These are phyloP conservation scores for Aspergillus wentii DNA, from an alignment of 495 filamentous ascomycete species.

Conservation along the genomic window DNA sequence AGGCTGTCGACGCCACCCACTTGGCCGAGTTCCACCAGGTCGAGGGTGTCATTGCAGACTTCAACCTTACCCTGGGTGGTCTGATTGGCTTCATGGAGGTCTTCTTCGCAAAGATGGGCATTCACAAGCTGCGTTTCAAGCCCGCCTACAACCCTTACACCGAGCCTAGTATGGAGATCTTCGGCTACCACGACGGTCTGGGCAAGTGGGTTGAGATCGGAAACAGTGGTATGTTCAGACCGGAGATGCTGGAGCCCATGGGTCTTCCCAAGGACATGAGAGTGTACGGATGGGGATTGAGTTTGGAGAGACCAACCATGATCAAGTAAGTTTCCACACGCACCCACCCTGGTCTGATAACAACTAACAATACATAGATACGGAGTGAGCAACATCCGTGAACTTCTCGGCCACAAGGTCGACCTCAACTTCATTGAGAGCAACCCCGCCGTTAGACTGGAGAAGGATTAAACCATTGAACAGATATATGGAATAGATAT, in stretches of 20 bases:
- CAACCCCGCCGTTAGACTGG: constrained; percentile 77
- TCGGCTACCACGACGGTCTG: constrained; percentile 85
- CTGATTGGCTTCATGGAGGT: constrained; percentile 95
- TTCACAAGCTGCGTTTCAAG: constrained; percentile 85
- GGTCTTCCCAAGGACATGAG: constrained; percentile 81
- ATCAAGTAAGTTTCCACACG: constrained; percentile 61
- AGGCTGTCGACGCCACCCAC: constrained; percentile 94
- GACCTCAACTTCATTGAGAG: constrained; percentile 76
- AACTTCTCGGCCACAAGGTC: constrained; percentile 80
- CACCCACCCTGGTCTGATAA: neutral
- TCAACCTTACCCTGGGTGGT: constrained; percentile 81
- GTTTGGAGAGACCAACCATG: constrained; percentile 93
- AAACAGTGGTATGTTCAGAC: constrained; percentile 96
- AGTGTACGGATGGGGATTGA: constrained; percentile 89
- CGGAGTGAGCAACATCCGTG: constrained; percentile 76
- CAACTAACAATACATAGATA: constrained; percentile 41
- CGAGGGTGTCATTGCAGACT: constrained; percentile 97
- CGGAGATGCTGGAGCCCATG: constrained; percentile 92
- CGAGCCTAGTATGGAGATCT: constrained; percentile 97
- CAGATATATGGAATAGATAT: constrained; percentile 5
- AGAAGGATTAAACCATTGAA: constrained; percentile 53
- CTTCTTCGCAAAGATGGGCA: constrained; percentile 95
- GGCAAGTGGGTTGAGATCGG: constrained; percentile 94
- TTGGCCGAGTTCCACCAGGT: constrained; percentile 98
- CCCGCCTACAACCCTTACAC: constrained; percentile 98